Evolutionary conservation across 306 rosid species (phyloP), one percentile per base, ranked within the genome.

Genomic region (Acacia acuminata): DNA sequence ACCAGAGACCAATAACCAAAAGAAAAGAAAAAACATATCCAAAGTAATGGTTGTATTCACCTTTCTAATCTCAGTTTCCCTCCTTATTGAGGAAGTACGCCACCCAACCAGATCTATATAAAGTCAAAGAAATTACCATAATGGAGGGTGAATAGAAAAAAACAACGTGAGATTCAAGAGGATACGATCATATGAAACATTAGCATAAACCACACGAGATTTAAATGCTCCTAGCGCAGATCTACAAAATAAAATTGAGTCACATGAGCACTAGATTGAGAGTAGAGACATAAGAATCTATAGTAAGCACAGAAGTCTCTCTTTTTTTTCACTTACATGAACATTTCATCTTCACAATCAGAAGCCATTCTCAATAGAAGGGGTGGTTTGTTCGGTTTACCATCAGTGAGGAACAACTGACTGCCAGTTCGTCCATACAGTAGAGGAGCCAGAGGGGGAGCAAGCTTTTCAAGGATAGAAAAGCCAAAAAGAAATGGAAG

Each of bases 31-130:
- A 67, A 43, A 66, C 60, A 32, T 27, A 70, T 42, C 43, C 73
- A 78, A 42, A 66, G 30, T 47, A 77, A 82, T 71, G 25, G 69
- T 79, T 71, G 76, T 76, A 81, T 76, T 89, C 82, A 96, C 99
- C 93, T 92, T 90, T 61, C 86, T 40, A 77, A 90, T 89, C 81
- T 92, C 98, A 14, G 86, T 84, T 77, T 92, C 98, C 88, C 96
- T 92, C 87, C 99, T 92, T 82, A 96, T 90, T 27, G 99, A 96
- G 81, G 99, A 96, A 69, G 99, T 96, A 77, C 99, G 98, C 99
- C 99, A 96, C 69, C 99, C 99, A 90, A 93, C 99, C 98, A 96
- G 90, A 85, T 96, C 99, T 96, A 84, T 77, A 55, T 69, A 14
- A 80, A 78, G 90, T 84, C 86, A 86, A 89, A 84, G 91, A 88